Conservation (phyloP, 805 yeast species). For the Scheffersomyces stipitis region DNA sequence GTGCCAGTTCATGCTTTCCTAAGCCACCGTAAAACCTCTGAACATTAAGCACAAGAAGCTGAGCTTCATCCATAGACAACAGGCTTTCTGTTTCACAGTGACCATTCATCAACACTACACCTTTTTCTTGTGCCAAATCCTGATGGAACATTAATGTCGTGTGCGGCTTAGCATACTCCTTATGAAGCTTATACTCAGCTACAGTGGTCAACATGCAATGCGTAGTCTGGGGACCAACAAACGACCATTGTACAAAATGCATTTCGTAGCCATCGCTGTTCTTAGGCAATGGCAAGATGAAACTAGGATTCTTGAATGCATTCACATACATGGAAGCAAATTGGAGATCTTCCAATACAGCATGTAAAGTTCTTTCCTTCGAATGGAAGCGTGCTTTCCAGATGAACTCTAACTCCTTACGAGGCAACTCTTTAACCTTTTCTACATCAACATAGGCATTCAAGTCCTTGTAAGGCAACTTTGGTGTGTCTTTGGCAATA, state of each 20-base stretch:
- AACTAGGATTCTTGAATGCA: constrained; percentile 75
- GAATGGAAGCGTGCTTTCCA: constrained; percentile 86
- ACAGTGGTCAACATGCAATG: constrained; percentile 90
- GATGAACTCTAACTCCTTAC: constrained; percentile 67
- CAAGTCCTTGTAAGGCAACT: constrained; percentile 66
- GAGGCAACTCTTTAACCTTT: constrained; percentile 56
- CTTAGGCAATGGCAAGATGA: constrained; percentile 88
- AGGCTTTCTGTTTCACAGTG: constrained; percentile 69
- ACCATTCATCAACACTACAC: constrained; percentile 82
- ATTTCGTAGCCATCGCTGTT: constrained; percentile 63
- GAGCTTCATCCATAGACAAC: constrained; percentile 72
- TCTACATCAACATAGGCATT: constrained; percentile 68
- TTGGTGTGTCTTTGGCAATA: constrained; percentile 32
- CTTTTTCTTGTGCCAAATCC: constrained; percentile 62
- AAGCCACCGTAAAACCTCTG: constrained; percentile 82
- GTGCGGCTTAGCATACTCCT: constrained; percentile 92
- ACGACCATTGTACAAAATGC: constrained; percentile 92
- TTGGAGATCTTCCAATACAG: constrained; percentile 57
- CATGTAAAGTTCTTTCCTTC: constrained; percentile 61
- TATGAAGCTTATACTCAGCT: constrained; percentile 87
- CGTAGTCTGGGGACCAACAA: constrained; percentile 77
- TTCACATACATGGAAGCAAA: constrained; percentile 61
- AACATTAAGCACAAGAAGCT: constrained; percentile 67
- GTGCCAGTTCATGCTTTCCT: constrained; percentile 50
- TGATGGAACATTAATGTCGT: constrained; percentile 87